These are phyloP conservation scores for Sporisorium sorghi DNA, from an alignment of 1,284 basidiomycete species.

Conservation along the genomic window DNA sequence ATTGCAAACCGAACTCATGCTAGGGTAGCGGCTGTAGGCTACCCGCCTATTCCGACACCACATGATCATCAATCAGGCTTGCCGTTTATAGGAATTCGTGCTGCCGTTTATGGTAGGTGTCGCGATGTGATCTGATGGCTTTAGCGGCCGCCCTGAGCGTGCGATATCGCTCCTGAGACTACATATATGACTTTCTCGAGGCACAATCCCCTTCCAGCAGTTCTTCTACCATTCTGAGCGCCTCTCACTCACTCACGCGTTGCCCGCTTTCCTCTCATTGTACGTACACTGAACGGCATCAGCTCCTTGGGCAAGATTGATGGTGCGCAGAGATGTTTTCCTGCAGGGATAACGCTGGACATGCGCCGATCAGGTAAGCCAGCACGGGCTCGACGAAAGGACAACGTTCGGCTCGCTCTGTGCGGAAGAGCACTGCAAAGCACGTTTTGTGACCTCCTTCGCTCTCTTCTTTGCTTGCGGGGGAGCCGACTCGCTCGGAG, in stretches of 20 bases:
- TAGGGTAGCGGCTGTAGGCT: too few species aligned
- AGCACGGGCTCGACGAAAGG: not conserved
- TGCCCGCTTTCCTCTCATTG: not conserved
- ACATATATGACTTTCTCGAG: not conserved
- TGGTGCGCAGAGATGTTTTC: not conserved
- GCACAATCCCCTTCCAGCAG: too few species aligned
- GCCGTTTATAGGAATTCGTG: conserved; percentile 17
- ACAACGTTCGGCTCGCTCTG: not conserved
- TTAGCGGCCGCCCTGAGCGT: not conserved
- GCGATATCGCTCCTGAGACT: not conserved
- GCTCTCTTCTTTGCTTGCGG: not conserved
- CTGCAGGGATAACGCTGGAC: not conserved
- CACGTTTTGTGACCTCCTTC: not conserved
- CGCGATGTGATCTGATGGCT: not conserved
- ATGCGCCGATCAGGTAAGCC: not conserved
- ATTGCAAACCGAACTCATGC: too few species aligned
- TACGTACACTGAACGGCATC: not conserved
- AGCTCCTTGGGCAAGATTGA: not conserved
- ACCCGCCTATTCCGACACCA: not conserved
- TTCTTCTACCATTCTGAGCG: not conserved
- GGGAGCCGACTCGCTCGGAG: not conserved
- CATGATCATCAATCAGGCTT: conserved; percentile 15
- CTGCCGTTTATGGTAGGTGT: conserved; percentile 23
- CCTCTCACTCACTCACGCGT: not conserved
- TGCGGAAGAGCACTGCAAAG: not conserved